Percentiles rank a stretch among this genome's conserved stretches.
Conservation (phyloP, 2,329 filamentous ascomycete species). For the Talaromyces sp. region DNA sequence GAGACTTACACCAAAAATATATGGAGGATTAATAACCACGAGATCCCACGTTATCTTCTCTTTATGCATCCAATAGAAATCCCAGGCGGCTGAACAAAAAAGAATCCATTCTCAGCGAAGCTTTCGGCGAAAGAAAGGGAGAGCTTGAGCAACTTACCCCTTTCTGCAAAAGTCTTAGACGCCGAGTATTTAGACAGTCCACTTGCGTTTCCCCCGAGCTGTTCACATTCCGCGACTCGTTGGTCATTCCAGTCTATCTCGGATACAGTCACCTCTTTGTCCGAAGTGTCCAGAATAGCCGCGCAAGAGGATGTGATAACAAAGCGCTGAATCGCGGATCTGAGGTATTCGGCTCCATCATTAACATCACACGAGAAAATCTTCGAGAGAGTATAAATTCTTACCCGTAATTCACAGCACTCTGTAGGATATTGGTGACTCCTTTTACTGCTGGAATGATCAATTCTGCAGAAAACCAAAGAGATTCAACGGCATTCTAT, state of each 20-base stretch:
- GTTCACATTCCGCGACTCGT: not conserved
- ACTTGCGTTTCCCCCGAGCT: not conserved
- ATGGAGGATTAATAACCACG: not conserved
- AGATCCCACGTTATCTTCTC: not conserved
- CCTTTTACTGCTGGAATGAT: slow-evolving; percentile 1
- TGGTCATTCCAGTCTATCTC: slow-evolving; percentile 5
- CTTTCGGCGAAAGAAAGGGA: too few relatives aligned
- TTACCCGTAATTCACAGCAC: not conserved
- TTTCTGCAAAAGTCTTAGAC: slow-evolving; percentile 1
- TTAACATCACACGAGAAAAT: not conserved
- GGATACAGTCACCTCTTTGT: not conserved
- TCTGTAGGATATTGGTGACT: not conserved
- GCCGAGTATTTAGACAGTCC: slow-evolving; percentile 1
- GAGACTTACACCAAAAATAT: not conserved
- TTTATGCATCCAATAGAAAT: not conserved
- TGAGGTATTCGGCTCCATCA: too few relatives aligned
- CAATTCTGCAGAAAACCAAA: too few relatives aligned
- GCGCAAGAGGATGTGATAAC: slow-evolving; percentile 1
- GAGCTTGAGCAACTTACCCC: too few relatives aligned
- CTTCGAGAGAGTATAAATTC: not conserved
- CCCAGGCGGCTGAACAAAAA: not conserved
- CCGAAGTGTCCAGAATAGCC: slow-evolving; percentile 1
- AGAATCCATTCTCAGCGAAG: too few relatives aligned
- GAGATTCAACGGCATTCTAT: too few relatives aligned
- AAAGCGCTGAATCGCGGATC: not conserved